Conservation (phyloP, 257 asterid genomes). For the Cinchona pubescens region DNA sequence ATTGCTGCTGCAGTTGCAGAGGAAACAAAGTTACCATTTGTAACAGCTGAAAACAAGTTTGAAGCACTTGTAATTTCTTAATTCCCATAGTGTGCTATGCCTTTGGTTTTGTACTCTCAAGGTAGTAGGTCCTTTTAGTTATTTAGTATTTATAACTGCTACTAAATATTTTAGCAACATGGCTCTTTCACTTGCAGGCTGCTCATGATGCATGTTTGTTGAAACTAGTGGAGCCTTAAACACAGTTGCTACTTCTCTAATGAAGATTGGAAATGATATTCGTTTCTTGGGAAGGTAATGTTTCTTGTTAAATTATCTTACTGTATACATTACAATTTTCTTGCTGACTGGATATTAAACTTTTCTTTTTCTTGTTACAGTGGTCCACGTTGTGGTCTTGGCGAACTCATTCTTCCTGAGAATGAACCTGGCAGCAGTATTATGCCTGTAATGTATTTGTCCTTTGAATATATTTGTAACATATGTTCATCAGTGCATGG, state of each 20-base stretch:
- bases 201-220: constrained; percentile 96
- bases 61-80: constrained; percentile 80
- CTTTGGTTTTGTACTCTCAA: background rate
- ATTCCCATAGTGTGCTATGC: constrained; percentile 22
- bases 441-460: constrained; percentile 72
- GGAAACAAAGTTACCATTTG: constrained; percentile 90
- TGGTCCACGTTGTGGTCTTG: constrained; percentile 99
- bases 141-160: background rate
- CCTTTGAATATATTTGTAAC: constrained; percentile 16
- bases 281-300: constrained; percentile 92
- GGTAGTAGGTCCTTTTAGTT: constrained; percentile 15
- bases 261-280: constrained; percentile 95
- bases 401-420: constrained; percentile 97
- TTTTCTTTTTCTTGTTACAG: constrained; percentile 42
- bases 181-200: constrained; percentile 52
- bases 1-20: constrained; percentile 97
- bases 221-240: constrained; percentile 95
- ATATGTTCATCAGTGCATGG: background rate
- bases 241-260: constrained; percentile 83
- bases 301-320: constrained; percentile 18
- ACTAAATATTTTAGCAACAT: background rate
- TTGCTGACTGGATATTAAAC: constrained; percentile 12
- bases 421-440: constrained; percentile 99
- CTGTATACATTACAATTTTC: constrained; percentile 11
- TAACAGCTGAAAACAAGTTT: constrained; percentile 98